Evolutionary conservation across 352 stramenopile genomes (phyloP).

Genomic region (Phytophthora uliginosa): DNA sequence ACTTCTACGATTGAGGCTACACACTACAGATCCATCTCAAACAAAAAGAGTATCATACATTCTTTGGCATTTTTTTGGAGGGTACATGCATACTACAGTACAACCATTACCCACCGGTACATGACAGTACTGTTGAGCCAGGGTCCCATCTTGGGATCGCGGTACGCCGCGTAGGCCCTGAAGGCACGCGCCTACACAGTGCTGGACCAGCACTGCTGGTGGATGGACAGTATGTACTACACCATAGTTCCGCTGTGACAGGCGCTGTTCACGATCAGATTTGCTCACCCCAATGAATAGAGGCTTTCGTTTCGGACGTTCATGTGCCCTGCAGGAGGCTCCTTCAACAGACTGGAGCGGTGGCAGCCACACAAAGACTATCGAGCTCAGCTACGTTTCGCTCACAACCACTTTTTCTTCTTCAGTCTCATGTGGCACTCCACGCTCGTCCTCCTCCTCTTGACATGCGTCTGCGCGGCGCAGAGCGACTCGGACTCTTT

Average conservation of each 20-base stretch:
- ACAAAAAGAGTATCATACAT: not conserved
- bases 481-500: conserved; percentile 4
- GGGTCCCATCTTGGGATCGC: not conserved
- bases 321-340: not conserved
- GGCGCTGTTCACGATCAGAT: conserved; percentile 1
- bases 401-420: conserved; percentile 8
- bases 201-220: not conserved
- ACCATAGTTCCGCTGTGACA: not conserved
- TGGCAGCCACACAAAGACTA: not conserved
- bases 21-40: not conserved
- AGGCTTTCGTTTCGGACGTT: not conserved
- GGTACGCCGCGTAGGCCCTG: not conserved
- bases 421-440: conserved; percentile 31
- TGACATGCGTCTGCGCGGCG: conserved; percentile 22
- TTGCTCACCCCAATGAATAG: not conserved
- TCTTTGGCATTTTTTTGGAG: not conserved
- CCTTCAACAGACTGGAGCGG: not conserved
- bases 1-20: too few species aligned
- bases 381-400: not conserved
- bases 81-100: not conserved
- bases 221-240: not conserved
- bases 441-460: conserved; percentile 18
- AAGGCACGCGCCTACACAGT: not conserved
- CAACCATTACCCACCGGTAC: not conserved
- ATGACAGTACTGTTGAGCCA: not conserved